Evolutionary conservation across 2,329 filamentous ascomycete species (phyloP).

Genomic region (Colletotrichum echinochloae): DNA sequence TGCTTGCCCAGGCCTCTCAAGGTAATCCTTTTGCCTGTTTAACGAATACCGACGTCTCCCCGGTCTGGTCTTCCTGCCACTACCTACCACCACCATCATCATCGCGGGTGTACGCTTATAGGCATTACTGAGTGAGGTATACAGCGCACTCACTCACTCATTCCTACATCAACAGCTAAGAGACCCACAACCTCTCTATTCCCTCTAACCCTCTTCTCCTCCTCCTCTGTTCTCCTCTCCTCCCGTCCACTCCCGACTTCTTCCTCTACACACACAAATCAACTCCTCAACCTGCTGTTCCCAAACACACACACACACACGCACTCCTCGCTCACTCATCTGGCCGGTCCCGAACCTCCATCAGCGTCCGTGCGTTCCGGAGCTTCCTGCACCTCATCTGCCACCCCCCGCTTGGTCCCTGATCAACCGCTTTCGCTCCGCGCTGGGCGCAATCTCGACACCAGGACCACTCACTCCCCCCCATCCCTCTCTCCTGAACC

Average conservation of each 20-base stretch:
- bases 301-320: background rate
- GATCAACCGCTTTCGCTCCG: constrained; percentile 21
- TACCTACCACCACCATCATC: no score
- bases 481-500: background rate
- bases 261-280: background rate
- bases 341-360: constrained; percentile 14
- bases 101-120: no score
- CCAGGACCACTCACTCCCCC: background rate
- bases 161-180: background rate
- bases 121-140: no score
- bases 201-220: background rate
- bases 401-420: constrained; percentile 38
- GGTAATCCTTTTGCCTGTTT: no score
- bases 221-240: background rate
- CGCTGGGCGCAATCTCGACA: constrained; percentile 27
- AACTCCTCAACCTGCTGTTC: background rate
- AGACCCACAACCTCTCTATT: background rate
- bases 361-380: constrained; percentile 38
- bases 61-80: no score
- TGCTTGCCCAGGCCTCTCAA: no score
- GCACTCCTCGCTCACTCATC: constrained; percentile 2
- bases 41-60: no score
- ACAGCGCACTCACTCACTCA: background rate
- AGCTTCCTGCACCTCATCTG: constrained; percentile 37
- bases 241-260: background rate